These are phyloP conservation scores for Gossypium aridum DNA, from an alignment of 441 rosid species.

Conservation along the genomic window DNA sequence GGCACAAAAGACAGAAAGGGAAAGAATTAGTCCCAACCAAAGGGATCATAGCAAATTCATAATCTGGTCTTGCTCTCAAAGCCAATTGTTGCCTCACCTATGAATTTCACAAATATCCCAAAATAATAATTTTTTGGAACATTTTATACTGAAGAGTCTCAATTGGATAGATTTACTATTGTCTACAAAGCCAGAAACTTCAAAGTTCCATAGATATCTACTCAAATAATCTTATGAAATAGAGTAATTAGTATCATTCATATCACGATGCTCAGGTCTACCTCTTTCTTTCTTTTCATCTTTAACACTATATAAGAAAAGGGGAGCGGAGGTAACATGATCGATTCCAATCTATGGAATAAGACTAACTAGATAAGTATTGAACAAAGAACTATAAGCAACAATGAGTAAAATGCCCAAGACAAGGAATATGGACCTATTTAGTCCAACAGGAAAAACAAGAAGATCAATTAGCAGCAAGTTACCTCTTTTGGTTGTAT, in stretches of 20 bases:
- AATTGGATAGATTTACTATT: neutral
- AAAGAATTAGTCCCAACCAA: neutral
- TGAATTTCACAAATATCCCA: neutral
- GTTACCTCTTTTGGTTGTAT: slow-evolving; percentile 53
- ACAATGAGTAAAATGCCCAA: neutral
- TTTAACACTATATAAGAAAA: neutral
- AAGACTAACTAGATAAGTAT: neutral
- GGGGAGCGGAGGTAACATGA: neutral
- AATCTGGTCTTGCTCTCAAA: neutral
- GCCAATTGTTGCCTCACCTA: neutral
- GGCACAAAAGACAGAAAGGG: neutral
- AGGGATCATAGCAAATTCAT: neutral
- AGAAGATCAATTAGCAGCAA: neutral
- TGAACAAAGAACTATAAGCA: neutral
- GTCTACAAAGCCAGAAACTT: neutral
- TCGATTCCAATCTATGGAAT: neutral
- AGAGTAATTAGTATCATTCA: neutral
- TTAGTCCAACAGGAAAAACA: neutral
- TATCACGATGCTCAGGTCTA: neutral
- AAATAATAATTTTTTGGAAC: neutral
- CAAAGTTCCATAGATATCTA: neutral
- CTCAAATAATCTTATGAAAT: neutral
- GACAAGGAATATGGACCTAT: neutral
- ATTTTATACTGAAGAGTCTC: neutral
- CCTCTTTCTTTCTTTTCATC: neutral